These are phyloP conservation scores for Hemisphaericaspora subhashii DNA, from an alignment of 1,139 yeast species.

Conservation along the genomic window DNA sequence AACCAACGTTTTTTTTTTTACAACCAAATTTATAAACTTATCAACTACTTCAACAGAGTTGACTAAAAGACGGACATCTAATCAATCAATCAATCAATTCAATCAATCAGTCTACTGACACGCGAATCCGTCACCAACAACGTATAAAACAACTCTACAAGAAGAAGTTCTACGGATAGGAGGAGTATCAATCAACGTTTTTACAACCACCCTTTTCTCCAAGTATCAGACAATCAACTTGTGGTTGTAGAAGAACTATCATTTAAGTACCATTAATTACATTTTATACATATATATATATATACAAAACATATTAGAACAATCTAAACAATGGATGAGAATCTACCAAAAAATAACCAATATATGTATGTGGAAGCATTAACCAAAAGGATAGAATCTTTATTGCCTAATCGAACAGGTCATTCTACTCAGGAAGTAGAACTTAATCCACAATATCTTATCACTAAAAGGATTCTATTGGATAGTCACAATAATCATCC, in stretches of 20 bases:
- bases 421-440: conserved; percentile 45
- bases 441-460: conserved; percentile 40
- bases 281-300: neutral
- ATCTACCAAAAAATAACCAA: conserved; percentile 2
- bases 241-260: too few species aligned
- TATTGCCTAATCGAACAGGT: conserved; percentile 43
- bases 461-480: conserved; percentile 32
- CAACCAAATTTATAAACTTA: too few species aligned
- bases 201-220: too few species aligned
- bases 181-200: too few species aligned
- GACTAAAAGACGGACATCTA: neutral
- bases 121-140: neutral
- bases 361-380: conserved; percentile 22
- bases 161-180: too few species aligned
- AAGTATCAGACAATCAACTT: too few species aligned
- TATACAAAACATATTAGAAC: neutral
- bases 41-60: too few species aligned
- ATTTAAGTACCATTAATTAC: too few species aligned
- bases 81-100: neutral
- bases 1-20: neutral
- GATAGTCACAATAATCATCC: conserved; percentile 20
- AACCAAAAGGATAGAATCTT: conserved; percentile 30
- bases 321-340: neutral
- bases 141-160: too few species aligned
- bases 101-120: neutral